These are phyloP conservation scores for Quercus aquifolioides DNA, from an alignment of 306 rosid species.

Conservation along the genomic window DNA sequence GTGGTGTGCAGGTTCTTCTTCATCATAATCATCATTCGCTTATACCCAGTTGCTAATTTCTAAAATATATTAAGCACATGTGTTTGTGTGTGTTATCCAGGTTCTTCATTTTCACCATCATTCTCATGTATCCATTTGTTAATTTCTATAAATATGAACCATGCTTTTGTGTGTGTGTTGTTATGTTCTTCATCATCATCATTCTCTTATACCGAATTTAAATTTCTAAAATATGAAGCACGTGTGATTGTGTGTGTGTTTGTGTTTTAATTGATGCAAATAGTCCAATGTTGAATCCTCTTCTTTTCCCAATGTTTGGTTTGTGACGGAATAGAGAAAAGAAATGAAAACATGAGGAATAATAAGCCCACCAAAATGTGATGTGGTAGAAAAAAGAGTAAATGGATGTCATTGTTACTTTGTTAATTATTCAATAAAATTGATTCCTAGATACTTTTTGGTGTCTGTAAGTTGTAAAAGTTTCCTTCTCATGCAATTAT, in stretches of 20 bases:
- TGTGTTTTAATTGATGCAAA: no score
- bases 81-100: neutral
- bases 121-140: no score
- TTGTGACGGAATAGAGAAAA: no score
- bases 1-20: slow-evolving; percentile 32
- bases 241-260: neutral
- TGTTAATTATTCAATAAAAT: neutral
- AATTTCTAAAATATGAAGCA: neutral
- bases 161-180: no score
- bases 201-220: neutral
- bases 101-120: no score
- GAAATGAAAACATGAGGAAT: no score
- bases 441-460: neutral
- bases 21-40: neutral
- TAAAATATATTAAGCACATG: neutral
- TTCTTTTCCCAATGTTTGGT: no score
- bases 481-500: neutral
- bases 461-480: neutral
- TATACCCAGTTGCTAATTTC: neutral
- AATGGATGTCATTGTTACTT: no score
- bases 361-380: no score
- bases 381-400: no score
- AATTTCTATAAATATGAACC: no score
- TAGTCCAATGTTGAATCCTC: no score
- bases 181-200: neutral